These are phyloP conservation scores for Saccharomycopsis hybrid DNA, from an alignment of 1,139 yeast genomes.

Conservation along the genomic window DNA sequence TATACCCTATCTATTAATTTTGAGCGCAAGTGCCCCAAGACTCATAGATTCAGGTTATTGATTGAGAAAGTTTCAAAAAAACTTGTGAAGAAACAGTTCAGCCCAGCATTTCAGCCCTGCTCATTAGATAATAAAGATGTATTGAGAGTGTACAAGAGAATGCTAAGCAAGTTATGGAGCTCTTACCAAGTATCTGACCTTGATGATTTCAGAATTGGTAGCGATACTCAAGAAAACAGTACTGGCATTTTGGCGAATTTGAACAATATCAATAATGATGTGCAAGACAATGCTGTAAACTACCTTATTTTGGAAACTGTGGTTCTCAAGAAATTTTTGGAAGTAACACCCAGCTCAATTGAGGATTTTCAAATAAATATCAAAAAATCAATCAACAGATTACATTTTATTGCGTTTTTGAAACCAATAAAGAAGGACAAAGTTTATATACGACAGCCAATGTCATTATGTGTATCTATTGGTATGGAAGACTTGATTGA, in stretches of 20 bases:
- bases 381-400: slow-evolving; percentile 4
- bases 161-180: slow-evolving; percentile 5
- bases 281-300: slow-evolving; percentile 2
- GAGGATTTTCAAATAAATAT: slow-evolving; percentile 21
- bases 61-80: slow-evolving; percentile 15
- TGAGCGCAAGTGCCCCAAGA: slow-evolving; percentile 5
- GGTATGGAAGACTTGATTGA: slow-evolving; percentile 12
- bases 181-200: slow-evolving; percentile 2
- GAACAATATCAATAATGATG: background rate
- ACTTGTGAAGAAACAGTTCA: slow-evolving; percentile 18
- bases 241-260: background rate
- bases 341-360: slow-evolving; percentile 12
- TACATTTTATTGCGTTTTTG: slow-evolving; percentile 18
- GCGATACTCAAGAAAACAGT: background rate
- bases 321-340: slow-evolving; percentile 17
- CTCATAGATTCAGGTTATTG: slow-evolving; percentile 10
- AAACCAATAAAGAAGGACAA: slow-evolving; percentile 20
- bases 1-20: slow-evolving; percentile 15
- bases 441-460: slow-evolving; percentile 20
- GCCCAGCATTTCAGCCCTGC: slow-evolving; percentile 16
- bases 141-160: slow-evolving; percentile 1
- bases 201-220: background rate
- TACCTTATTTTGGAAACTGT: slow-evolving; percentile 16
- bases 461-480: slow-evolving; percentile 18
- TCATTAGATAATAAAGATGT: slow-evolving; percentile 2